These are phyloP conservation scores for Periconia sp. DNA, from an alignment of 2,329 filamentous ascomycete genomes.

Conservation along the genomic window DNA sequence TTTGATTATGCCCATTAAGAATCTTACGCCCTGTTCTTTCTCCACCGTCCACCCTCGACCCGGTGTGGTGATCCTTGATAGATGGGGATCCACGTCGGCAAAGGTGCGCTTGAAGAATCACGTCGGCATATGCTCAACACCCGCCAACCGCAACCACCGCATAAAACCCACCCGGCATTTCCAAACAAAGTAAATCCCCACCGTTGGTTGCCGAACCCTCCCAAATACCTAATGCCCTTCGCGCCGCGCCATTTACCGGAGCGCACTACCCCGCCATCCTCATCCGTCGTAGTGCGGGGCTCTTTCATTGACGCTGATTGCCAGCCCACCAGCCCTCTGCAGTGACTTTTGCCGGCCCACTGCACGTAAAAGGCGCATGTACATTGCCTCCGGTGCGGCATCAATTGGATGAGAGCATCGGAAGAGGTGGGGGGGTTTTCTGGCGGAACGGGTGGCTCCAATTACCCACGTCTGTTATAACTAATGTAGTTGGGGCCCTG, in stretches of 20 bases:
- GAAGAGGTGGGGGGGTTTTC: neutral
- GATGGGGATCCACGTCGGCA: too few relatives aligned
- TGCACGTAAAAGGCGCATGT: constrained; percentile 9
- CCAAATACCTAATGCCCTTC: too few relatives aligned
- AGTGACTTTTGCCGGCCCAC: constrained; percentile 20
- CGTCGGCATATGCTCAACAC: too few relatives aligned
- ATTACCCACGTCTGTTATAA: neutral
- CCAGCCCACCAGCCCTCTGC: neutral
- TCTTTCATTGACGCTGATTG: constrained; percentile 9
- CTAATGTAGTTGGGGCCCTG: neutral
- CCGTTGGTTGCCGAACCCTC: too few relatives aligned
- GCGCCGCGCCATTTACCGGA: constrained; percentile 16
- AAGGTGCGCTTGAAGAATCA: too few relatives aligned
- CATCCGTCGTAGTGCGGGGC: constrained; percentile 25
- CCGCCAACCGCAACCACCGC: too few relatives aligned
- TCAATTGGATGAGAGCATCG: neutral
- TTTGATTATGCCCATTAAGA: too few relatives aligned
- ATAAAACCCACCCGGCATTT: too few relatives aligned
- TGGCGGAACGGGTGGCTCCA: neutral
- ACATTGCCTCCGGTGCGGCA: neutral
- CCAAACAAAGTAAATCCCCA: too few relatives aligned
- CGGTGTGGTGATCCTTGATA: too few relatives aligned
- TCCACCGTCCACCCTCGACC: too few relatives aligned
- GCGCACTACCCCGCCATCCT: constrained; percentile 16
- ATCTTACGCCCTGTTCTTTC: too few relatives aligned